phyloP scores from a whole-genome alignment of 75 land plant genomes.

The Pinus albicaulis region DNA sequence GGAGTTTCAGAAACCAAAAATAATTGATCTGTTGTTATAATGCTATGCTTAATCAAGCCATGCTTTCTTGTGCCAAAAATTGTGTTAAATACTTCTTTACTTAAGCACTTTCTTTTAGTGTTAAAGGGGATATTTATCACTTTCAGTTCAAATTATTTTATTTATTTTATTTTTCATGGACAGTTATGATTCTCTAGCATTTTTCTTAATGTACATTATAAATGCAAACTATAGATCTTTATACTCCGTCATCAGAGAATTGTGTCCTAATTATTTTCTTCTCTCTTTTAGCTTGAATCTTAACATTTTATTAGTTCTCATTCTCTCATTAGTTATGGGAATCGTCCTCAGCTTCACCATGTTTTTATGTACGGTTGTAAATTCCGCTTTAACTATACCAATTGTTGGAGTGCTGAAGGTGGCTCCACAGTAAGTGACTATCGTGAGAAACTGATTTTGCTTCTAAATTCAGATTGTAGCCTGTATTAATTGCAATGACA shows the following conservation, averaged over 20 bases:
- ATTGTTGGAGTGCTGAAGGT: constrained; percentile 95
- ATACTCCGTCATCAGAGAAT: neutral
- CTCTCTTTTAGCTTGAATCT: constrained; percentile 39
- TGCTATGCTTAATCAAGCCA: neutral
- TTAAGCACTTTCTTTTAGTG: neutral
- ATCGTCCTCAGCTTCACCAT: constrained; percentile 90
- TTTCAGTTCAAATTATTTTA: too few species aligned
- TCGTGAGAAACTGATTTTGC: neutral
- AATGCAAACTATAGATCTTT: neutral
- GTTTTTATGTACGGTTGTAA: constrained; percentile 94
- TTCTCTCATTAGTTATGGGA: constrained; percentile 91
- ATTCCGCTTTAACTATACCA: constrained; percentile 96
- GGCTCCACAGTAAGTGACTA: constrained; percentile 73
- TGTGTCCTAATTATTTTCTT: neutral
- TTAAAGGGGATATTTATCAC: too few species aligned
- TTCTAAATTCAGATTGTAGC: neutral
- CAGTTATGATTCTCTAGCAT: neutral
- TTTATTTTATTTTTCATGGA: too few species aligned
- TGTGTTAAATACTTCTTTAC: neutral
- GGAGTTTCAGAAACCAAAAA: too few species aligned
- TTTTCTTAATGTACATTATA: neutral
- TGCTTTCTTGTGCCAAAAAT: neutral
- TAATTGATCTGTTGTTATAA: too few species aligned
- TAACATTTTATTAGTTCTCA: constrained; percentile 55
- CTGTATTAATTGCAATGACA: neutral